Evolutionary conservation across 345 rosid genomes (phyloP).

Genomic region (Durio zibethinus): DNA sequence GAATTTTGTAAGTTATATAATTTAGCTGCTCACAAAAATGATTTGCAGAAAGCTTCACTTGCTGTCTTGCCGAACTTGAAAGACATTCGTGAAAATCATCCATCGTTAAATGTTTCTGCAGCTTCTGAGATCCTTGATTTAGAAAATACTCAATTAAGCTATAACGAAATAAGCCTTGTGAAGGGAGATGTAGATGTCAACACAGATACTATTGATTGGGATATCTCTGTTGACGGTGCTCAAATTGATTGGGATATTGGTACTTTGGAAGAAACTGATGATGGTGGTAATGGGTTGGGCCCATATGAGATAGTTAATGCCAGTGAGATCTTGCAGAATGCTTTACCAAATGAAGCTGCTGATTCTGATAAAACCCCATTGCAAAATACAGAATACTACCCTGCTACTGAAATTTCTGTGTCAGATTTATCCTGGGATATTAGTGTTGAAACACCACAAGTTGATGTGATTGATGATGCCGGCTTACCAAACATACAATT

Average conservation of each 20-base stretch:
- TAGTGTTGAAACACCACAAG: slow-evolving; percentile 84
- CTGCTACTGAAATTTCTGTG: slow-evolving; percentile 36
- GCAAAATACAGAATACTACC: slow-evolving; percentile 35
- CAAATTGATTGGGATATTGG: slow-evolving; percentile 97
- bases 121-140: slow-evolving; percentile 45
- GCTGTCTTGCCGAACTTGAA: slow-evolving; percentile 57
- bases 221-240: slow-evolving; percentile 70
- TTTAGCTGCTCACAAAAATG: slow-evolving; percentile 17
- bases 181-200: slow-evolving; percentile 45
- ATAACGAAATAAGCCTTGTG: slow-evolving; percentile 32
- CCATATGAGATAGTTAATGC: slow-evolving; percentile 88
- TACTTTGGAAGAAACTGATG: slow-evolving; percentile 72
- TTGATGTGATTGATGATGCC: slow-evolving; percentile 56
- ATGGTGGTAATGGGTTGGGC: slow-evolving; percentile 74
- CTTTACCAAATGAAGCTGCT: slow-evolving; percentile 37
- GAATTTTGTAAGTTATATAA: neutral
- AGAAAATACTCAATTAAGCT: slow-evolving; percentile 34
- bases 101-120: slow-evolving; percentile 64
- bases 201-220: slow-evolving; percentile 79
- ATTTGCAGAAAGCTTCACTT: slow-evolving; percentile 54
- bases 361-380: slow-evolving; percentile 32
- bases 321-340: slow-evolving; percentile 52
- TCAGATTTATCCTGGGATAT: slow-evolving; percentile 89
- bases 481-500: slow-evolving; percentile 30
- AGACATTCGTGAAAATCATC: slow-evolving; percentile 71